Base-by-base conservation (phyloP, 2,329 filamentous ascomycete genomes). In the Pyrenophora teres region DNA sequence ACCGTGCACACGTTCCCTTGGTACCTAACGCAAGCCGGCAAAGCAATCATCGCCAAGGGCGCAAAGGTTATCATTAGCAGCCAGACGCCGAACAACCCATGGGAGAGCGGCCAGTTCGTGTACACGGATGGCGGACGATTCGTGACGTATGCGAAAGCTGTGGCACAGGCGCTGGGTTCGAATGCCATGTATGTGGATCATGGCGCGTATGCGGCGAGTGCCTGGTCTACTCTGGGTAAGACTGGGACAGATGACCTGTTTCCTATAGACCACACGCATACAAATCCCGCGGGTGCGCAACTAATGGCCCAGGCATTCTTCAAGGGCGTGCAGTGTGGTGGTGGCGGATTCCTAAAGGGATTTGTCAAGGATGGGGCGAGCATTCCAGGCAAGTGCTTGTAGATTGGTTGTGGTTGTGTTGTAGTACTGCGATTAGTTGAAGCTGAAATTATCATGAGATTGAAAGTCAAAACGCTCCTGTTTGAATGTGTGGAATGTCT, bases 211-310 rank as follows among this genome's bases (percentile, higher is more conserved):
- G 78, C 80, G 4, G 83, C 80, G 3, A 77, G 80, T 56, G 79
- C 77, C 33, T 85, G 81, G 65, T 65, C 79, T 65, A 72, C 74
- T 12, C 62, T 85, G 39, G 83, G 84, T 0, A 73, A 71, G 35
- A 53, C 71, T 0, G 76, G 72, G 3, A 81, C 85, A 21, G 79
- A 85, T 65, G 72, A 74, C 0, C 76, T 80, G 55, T 88, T 80
- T 54, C 82, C 84, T 0, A 77, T 77, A 16, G 84, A 87, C 59
- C 84, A 87, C 67, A 87, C 84, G 0, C 85, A 87, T 67, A 86
- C 84, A 2, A 81, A 78, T 44, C 74, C 81, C 0, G 74, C 71
- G 23, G 81, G 83, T n/a, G 83, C 85, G 1, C 75, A 82, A 52
- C 71, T 80, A 3, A 80, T 83, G 46, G 79, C 83, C 0, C 75